Evolutionary conservation across 345 rosid genomes (phyloP).

Genomic region (Stellera chamaejasme): DNA sequence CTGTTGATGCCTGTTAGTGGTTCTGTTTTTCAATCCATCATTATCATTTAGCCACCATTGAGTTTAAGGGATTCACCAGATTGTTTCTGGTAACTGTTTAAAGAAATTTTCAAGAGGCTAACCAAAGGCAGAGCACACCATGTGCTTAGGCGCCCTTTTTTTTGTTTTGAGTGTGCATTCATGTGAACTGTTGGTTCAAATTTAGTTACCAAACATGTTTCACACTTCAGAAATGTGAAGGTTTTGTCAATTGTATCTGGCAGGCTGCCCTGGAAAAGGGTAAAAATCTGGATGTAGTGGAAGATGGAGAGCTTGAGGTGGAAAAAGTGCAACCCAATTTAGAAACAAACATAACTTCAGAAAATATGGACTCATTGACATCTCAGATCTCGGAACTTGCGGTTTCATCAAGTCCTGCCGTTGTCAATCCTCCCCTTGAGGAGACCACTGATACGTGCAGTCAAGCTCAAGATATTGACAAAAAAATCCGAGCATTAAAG

Average conservation of each 20-base stretch:
- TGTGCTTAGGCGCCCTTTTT: no score
- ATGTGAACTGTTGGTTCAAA: no score
- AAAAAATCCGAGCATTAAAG: conserved; percentile 76
- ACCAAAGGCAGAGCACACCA: no score
- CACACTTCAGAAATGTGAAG: no score
- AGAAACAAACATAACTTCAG: conserved; percentile 26
- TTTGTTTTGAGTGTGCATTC: no score
- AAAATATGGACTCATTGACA: conserved; percentile 44
- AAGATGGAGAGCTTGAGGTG: conserved; percentile 26
- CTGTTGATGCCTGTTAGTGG: no score
- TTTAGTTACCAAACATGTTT: no score
- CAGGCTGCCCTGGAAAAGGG: conserved; percentile 78
- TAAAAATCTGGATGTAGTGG: conserved; percentile 33
- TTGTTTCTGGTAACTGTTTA: no score
- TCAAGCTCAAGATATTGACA: conserved; percentile 56
- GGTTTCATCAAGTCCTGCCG: conserved; percentile 43
- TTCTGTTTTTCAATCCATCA: no score
- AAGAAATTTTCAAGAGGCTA: no score
- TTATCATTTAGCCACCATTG: no score
- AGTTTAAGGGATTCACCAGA: no score
- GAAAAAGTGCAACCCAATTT: conserved; percentile 25
- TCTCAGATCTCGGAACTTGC: conserved; percentile 57
- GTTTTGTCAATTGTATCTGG: conserved; percentile 4
- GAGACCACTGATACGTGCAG: conserved; percentile 29
- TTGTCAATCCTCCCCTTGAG: conserved; percentile 20